These are phyloP conservation scores for Yamadazyma buinensis DNA, from an alignment of 1,139 yeast species.

Conservation along the genomic window DNA sequence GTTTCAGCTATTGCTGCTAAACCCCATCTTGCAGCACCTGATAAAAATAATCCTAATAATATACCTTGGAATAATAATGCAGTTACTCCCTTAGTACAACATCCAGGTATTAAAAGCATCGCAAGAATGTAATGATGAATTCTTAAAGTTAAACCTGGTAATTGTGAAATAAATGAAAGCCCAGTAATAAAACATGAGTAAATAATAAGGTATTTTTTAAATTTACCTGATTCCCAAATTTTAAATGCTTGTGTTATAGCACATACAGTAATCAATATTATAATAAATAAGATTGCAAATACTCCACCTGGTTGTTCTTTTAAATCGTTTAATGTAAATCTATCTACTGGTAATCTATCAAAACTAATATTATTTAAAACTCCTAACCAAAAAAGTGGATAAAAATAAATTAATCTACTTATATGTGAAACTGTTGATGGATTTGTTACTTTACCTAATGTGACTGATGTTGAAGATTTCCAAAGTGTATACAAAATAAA, in stretches of 20 bases:
- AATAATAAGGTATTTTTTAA: constrained; percentile 51
- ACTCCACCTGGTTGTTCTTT: constrained; percentile 75
- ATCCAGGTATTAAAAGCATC: constrained; percentile 76
- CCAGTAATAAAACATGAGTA: constrained; percentile 48
- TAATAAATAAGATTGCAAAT: constrained; percentile 54
- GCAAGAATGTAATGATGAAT: constrained; percentile 90
- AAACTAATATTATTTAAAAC: constrained; percentile 82
- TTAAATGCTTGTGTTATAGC: constrained; percentile 72
- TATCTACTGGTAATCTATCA: constrained; percentile 82
- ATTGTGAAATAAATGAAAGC: constrained; percentile 41
- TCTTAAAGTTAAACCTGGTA: constrained; percentile 74
- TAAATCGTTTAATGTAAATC: constrained; percentile 70
- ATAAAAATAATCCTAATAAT: constrained; percentile 70
- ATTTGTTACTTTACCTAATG: constrained; percentile 28
- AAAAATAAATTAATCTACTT: constrained; percentile 63
- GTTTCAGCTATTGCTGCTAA: constrained; percentile 88
- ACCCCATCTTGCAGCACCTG: constrained; percentile 93
- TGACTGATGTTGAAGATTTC: constrained; percentile 45
- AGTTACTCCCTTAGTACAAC: constrained; percentile 70
- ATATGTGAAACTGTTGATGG: constrained; percentile 36
- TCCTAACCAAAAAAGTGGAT: constrained; percentile 82
- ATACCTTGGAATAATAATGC: constrained; percentile 81
- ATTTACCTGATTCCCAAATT: constrained; percentile 77
- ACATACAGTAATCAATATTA: constrained; percentile 44
- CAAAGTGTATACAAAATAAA: constrained; percentile 75